Evolutionary conservation across 2,329 filamentous ascomycete genomes (phyloP).

Genomic region (Colletotrichum truncatum): DNA sequence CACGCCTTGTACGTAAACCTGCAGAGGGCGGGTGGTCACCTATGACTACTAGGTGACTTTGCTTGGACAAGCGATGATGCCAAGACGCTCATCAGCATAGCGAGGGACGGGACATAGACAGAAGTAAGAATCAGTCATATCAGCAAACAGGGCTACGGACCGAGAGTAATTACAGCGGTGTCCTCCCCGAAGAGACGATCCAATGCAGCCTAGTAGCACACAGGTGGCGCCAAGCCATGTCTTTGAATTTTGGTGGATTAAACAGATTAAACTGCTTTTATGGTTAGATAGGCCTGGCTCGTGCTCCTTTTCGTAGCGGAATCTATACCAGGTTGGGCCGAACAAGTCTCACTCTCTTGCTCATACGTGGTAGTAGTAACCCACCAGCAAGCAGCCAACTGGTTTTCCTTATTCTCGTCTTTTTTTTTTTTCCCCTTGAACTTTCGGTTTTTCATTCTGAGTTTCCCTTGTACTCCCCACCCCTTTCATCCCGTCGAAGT

Average conservation of each 20-base stretch:
- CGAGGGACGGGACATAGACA: background rate
- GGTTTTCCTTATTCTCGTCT: background rate
- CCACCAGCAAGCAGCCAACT: too few relatives aligned
- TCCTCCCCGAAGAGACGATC: background rate
- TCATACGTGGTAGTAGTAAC: too few relatives aligned
- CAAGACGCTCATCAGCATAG: background rate
- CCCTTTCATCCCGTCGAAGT: background rate
- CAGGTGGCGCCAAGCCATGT: constrained; percentile 17
- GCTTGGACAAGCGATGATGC: background rate
- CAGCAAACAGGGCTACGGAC: background rate
- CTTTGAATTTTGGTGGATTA: constrained; percentile 2
- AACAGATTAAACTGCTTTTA: background rate
- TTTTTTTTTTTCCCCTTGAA: too few relatives aligned
- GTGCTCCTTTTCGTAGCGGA: background rate
- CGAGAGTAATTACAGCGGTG: background rate
- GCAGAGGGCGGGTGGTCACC: constrained; percentile 9
- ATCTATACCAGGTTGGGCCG: background rate
- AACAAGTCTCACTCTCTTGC: background rate
- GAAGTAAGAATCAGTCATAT: background rate
- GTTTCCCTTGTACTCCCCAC: too few relatives aligned
- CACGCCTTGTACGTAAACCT: constrained; percentile 22
- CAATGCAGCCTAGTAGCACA: background rate
- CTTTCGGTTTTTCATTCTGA: too few relatives aligned
- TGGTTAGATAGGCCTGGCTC: background rate
- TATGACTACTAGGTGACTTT: background rate